These are phyloP conservation scores for Colletotrichum lentis DNA, from an alignment of 2,329 filamentous ascomycete genomes.

Conservation along the genomic window DNA sequence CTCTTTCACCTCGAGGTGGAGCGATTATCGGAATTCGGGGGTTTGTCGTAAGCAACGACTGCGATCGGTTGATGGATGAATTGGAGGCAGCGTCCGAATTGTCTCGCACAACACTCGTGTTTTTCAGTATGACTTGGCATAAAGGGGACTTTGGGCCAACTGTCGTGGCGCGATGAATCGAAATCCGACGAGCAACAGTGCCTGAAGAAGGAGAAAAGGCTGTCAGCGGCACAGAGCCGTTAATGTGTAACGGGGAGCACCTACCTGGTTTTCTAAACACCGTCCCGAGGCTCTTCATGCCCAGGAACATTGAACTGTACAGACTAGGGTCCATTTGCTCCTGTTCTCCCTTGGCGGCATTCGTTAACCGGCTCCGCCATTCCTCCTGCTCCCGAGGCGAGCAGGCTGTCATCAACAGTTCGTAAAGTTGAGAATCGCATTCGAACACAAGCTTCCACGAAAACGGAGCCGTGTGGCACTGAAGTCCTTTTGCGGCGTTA, in stretches of 20 bases:
- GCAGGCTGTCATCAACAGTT: constrained; percentile 87
- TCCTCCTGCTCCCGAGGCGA: constrained; percentile 79
- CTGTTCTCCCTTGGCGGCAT: constrained; percentile 58
- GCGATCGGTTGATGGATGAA: constrained; percentile 75
- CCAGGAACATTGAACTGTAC: constrained; percentile 71
- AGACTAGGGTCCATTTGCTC: constrained; percentile 57
- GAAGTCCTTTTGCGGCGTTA: constrained; percentile 68
- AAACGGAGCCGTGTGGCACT: constrained; percentile 84
- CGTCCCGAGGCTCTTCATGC: constrained; percentile 77
- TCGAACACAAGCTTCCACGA: constrained; percentile 95
- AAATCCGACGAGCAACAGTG: constrained; percentile 72
- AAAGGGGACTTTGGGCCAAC: constrained; percentile 72
- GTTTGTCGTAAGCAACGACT: constrained; percentile 76
- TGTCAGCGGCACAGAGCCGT: not conserved
- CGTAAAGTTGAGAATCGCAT: constrained; percentile 77
- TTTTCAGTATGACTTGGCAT: constrained; percentile 85
- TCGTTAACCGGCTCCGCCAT: constrained; percentile 76
- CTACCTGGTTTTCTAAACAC: constrained; percentile 77
- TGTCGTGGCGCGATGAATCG: constrained; percentile 80
- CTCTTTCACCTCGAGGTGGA: constrained; percentile 77
- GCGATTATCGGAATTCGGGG: constrained; percentile 73
- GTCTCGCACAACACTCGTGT: constrained; percentile 76
- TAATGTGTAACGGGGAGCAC: constrained; percentile 21
- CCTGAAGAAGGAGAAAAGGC: constrained; percentile 50
- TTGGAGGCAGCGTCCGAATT: constrained; percentile 51